phyloP scores from a whole-genome alignment of 495 filamentous ascomycete genomes.

The Halenospora varia region DNA sequence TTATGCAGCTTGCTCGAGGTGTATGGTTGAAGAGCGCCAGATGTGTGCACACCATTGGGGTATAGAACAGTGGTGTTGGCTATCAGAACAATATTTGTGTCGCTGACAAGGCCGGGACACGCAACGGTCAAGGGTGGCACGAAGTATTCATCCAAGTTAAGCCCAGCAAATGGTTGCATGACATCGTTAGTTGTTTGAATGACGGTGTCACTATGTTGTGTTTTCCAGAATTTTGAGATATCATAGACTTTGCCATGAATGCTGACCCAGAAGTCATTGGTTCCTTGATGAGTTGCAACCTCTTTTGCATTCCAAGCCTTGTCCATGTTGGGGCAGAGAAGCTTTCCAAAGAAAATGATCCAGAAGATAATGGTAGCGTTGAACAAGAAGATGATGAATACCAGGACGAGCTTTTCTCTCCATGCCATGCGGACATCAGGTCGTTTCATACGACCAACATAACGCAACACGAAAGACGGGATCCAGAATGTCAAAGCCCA shows the following conservation, averaged over 20 bases:
- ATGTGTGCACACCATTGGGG: slow-evolving; percentile 56
- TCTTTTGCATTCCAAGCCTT: slow-evolving; percentile 81
- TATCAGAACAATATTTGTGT: slow-evolving; percentile 45
- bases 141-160: slow-evolving; percentile 82
- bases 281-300: slow-evolving; percentile 63
- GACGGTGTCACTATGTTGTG: slow-evolving; percentile 71
- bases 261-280: slow-evolving; percentile 82
- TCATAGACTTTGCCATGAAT: slow-evolving; percentile 91
- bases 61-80: slow-evolving; percentile 25
- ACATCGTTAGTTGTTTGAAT: slow-evolving; percentile 51
- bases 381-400: slow-evolving; percentile 73
- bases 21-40: slow-evolving; percentile 55
- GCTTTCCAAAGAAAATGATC: slow-evolving; percentile 78
- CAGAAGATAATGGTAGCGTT: slow-evolving; percentile 88
- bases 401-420: slow-evolving; percentile 84
- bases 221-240: slow-evolving; percentile 78
- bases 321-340: slow-evolving; percentile 88
- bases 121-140: slow-evolving; percentile 69
- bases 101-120: slow-evolving; percentile 62
- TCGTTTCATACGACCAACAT: slow-evolving; percentile 90
- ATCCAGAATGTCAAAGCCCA: slow-evolving; percentile 95
- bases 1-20: slow-evolving; percentile 51
- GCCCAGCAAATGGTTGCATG: slow-evolving; percentile 76
- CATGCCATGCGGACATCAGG: slow-evolving; percentile 78
- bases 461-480: slow-evolving; percentile 76